Evolutionary conservation across 345 rosid species (phyloP).

Genomic region (Excoecaria agallocha): DNA sequence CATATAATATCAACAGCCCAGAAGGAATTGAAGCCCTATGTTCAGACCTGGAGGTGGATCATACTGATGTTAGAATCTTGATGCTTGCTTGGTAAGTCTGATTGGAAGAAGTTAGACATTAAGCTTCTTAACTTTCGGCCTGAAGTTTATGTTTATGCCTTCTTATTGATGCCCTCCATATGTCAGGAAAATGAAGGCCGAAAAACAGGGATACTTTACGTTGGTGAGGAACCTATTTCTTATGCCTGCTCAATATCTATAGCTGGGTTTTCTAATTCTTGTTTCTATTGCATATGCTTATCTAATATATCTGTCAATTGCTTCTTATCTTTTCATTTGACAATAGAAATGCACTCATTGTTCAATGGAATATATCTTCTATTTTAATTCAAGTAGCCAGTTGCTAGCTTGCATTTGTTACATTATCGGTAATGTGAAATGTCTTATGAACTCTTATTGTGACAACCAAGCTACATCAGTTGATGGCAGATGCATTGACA

Average conservation of each 20-base stretch:
- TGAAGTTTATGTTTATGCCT: slow-evolving; percentile 6
- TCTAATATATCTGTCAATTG: slow-evolving; percentile 3
- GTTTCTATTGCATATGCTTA: background rate
- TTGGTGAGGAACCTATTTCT: slow-evolving; percentile 47
- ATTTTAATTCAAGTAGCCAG: background rate
- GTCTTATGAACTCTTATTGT: background rate
- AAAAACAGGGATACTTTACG: slow-evolving; percentile 95
- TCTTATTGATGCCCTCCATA: slow-evolving; percentile 14
- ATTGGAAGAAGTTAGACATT: background rate
- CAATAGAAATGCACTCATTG: background rate
- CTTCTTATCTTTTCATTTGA: background rate
- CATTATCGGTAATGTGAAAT: background rate
- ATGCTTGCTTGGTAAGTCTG: slow-evolving; percentile 92
- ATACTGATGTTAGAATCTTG: slow-evolving; percentile 90
- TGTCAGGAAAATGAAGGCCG: slow-evolving; percentile 93
- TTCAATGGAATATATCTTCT: background rate
- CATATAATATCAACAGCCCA: slow-evolving; percentile 56
- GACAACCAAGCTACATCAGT: background rate
- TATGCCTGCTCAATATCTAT: background rate
- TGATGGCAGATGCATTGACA: background rate
- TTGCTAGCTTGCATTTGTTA: background rate
- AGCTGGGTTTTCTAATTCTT: background rate
- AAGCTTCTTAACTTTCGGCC: slow-evolving; percentile 1
- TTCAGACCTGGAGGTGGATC: slow-evolving; percentile 78
- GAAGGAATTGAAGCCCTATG: slow-evolving; percentile 92